Evolutionary conservation across 78 protist genomes (phyloP), one percentile per base, ranked within the genome.

Genomic region (Planoprotostelium fungivorum): DNA sequence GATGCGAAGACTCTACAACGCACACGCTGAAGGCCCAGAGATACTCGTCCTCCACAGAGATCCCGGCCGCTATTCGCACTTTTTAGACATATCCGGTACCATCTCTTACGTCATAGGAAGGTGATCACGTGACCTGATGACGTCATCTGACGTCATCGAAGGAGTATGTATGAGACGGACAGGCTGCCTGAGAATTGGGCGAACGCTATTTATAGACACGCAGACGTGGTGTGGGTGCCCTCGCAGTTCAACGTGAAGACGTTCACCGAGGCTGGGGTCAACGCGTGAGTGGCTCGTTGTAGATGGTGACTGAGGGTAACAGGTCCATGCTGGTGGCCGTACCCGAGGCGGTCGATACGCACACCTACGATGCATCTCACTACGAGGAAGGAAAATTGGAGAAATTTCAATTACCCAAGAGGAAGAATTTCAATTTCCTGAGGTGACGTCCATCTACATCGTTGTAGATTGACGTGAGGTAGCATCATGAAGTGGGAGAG

Each of bases 401-500:
- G 10, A 1, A 28, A 1, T 29, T 23, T 25, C 16, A 16, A 9
- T 5, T 37, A 9, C 88, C 31, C 31, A 29, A 25, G 23, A 29
- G n/a, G 63, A 87, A 29, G 16, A 10, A 1, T 23, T 85, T 25
- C 29, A 10, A 36, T 38, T 34, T 38, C 88, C 88, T 23, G 34
- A 38, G 35, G 37, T 35, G 37, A 0, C 31, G 0, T 38, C 85
- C 31, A n/a, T 34, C 10, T 38, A 23, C 34, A 23, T 9, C n/a
- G 86, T n/a, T n/a, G n/a, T n/a, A n/a, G n/a, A n/a, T 51, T 51
- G 16, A 51, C 16, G 73, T 16, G 73, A 25, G 5, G 73, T 51
- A 38, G 91, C 31, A 85, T 93, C 29, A 1, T 0, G 63, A 90
- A 90, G 91, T 93, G 95, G 95, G 95, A 93, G 88, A 29, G 0